Base-by-base conservation (phyloP, 1,139 yeast genomes). In the Candida sp. region DNA sequence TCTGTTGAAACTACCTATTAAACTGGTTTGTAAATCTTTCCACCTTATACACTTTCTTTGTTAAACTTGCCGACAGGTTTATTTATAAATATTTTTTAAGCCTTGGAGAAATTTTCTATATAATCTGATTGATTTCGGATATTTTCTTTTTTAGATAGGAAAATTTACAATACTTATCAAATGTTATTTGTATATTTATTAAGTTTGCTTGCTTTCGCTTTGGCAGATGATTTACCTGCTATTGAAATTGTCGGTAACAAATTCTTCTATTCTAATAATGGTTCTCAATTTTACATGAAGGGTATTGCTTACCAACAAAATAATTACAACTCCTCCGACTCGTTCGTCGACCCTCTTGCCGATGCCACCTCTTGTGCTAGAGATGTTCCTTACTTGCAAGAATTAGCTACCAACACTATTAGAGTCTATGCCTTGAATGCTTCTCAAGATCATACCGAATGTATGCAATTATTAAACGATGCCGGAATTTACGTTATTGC, bases 401-500 rank as follows among this genome's bases (percentile, higher is more conserved):
- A 76, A 45, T 66, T 84, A 42, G 70, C 77, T 46, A 80, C 88
- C 50, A 84, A 85, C 57, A 80, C 83, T 45, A 70, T 86, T 55
- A 77, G 93, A 70, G 87, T 86, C 22, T 85, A 85, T 59, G 89
- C 91, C 38, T 75, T 86, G 43, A 83, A 85, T 64, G 75, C 81
- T 27, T 62, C 81, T 34, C 64, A 73, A 50, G 79, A 84, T 57
- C 95, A 86, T 61, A 75, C 79, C 47, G 74, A 73, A 34, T 85
- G 93, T 73, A 83, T 86, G 90, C 51, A 67, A 38, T 66, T 75
- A 45, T 73, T 86, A 50, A 76, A 74, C 48, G 88, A 83, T 46
- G 91, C 91, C 23, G 91, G 90, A 49, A 85, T 86, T 52, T 86
- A 86, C 56, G 83, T 86, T 44, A 80, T 86, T 68, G 86, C 89